Conservation (phyloP, 2,329 filamentous ascomycete genomes). For the Xylaria sp. region DNA sequence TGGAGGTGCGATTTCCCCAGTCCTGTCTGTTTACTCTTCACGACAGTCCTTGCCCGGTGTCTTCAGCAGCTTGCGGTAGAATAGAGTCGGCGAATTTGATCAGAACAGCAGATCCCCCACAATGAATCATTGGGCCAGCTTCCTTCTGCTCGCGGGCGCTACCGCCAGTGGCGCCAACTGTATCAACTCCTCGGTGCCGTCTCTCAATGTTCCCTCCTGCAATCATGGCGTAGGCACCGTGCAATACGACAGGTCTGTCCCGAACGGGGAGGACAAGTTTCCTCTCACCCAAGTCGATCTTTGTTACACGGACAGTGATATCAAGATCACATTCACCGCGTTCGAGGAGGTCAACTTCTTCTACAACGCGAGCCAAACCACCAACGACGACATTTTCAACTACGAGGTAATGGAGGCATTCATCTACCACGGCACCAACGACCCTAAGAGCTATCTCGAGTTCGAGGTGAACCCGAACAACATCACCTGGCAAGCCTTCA, state of each 20-base stretch:
- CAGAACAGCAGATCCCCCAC: slow-evolving; percentile 15
- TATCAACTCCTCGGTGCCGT: slow-evolving; percentile 38
- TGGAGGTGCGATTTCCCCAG: slow-evolving; percentile 1
- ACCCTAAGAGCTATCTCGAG: slow-evolving; percentile 62
- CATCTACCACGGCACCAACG: slow-evolving; percentile 57
- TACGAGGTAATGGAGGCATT: slow-evolving; percentile 65
- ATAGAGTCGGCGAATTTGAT: slow-evolving; percentile 1
- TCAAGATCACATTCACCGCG: slow-evolving; percentile 58
- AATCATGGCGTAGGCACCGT: slow-evolving; percentile 51
- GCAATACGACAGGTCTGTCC: slow-evolving; percentile 56
- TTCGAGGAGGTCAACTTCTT: slow-evolving; percentile 60
- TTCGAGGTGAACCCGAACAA: slow-evolving; percentile 64
- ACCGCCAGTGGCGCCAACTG: slow-evolving; percentile 35
- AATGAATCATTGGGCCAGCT: slow-evolving; percentile 34
- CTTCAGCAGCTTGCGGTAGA: neutral
- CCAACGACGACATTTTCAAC: slow-evolving; percentile 60
- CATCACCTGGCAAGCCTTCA: slow-evolving; percentile 62
- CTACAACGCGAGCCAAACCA: slow-evolving; percentile 56
- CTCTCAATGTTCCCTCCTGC: slow-evolving; percentile 55
- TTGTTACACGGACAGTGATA: slow-evolving; percentile 57
- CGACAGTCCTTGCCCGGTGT: neutral
- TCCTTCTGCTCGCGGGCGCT: slow-evolving; percentile 38
- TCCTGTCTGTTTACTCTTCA: neutral
- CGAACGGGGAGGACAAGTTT: slow-evolving; percentile 53
- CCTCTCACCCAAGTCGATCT: slow-evolving; percentile 59